Evolutionary conservation across 2,329 filamentous ascomycete species (phyloP), one percentile per base, ranked within the genome.

Genomic region (Parastagonospora nodorum): DNA sequence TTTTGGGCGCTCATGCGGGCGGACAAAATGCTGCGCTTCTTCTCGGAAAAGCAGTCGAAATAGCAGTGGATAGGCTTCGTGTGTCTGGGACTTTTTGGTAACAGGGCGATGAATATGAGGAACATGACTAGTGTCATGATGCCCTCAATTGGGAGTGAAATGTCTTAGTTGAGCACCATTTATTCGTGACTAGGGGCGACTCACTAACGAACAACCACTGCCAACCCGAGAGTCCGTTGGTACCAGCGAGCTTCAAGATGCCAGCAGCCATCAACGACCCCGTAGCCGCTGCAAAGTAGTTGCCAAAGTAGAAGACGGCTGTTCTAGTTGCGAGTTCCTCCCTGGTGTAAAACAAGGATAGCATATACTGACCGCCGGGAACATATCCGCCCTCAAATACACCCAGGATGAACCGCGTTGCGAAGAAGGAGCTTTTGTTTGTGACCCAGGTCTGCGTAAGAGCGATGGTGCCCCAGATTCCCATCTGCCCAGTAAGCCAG

Each of bases 401-500:
- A 2, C 75, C 75, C 4, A 78, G 63, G 1, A 79, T 57, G 28
- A 69, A 68, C 8, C 77, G 61, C 8, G 63, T 68, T 5, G 71
- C 63, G 41, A 68, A 74, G 53, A 77, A 78, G 2, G 68, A 69
- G 0, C 64, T 59, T 39, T 73, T 75, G 7, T 76, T 80, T 5
- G 37, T 57, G 2, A 92, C 79, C 2, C 89, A 75, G 0, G 88
- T 87, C 67, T 93, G 90, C 73, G 88, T 81, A 45, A 86, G 84
- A 74, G 73, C 58, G 58, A 77, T 74, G 2, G 74, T 50, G 31
- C 69, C 70, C 74, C 75, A 79, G 3, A 67, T 59, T 29, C 76
- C 67, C 55, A 75, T 70, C 51, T 76, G 71, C 37, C 70, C 61
- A 2, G 75, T 76, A 14, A 77, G 70, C 62, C 63, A 75, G 68